Percentiles rank a stretch among this genome's conserved stretches.
Evolutionary conservation across 2,329 filamentous ascomycete genomes (phyloP).

Genomic region (Epichloe amarillans): DNA sequence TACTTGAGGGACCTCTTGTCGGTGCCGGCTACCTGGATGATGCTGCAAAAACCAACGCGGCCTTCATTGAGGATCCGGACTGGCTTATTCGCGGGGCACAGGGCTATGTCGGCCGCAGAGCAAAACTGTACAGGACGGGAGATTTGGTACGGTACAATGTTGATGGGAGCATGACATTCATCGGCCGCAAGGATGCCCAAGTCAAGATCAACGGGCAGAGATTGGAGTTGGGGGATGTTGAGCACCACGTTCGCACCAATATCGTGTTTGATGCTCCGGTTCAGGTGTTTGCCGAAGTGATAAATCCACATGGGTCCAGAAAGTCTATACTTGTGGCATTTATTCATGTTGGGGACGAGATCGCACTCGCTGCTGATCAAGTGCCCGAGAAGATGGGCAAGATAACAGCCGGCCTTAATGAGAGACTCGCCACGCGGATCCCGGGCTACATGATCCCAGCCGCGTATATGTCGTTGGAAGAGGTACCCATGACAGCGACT

Average conservation of each 20-base stretch:
- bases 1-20: constrained; percentile 30
- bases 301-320: not conserved
- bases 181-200: constrained; percentile 39
- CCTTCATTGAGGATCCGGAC: constrained; percentile 28
- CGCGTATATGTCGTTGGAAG: constrained; percentile 9
- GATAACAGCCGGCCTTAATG: not conserved
- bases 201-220: constrained; percentile 42
- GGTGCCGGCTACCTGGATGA: constrained; percentile 36
- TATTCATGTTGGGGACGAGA: not conserved
- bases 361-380: not conserved
- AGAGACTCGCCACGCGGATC: constrained; percentile 7
- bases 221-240: constrained; percentile 27
- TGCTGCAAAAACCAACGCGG: constrained; percentile 27
- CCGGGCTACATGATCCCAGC: constrained; percentile 8
- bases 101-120: not conserved
- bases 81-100: constrained; percentile 7
- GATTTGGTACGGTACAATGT: constrained; percentile 29
- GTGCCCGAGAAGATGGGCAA: not conserved
- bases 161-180: constrained; percentile 22
- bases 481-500: constrained; percentile 6
- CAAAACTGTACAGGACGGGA: constrained; percentile 30
- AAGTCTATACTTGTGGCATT: constrained; percentile 1
- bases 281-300: not conserved
- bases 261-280: not conserved
- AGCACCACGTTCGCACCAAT: constrained; percentile 4